Evolutionary conservation across 306 rosid species (phyloP), one percentile per base, ranked within the genome.

Genomic region (Cicer arietinum): DNA sequence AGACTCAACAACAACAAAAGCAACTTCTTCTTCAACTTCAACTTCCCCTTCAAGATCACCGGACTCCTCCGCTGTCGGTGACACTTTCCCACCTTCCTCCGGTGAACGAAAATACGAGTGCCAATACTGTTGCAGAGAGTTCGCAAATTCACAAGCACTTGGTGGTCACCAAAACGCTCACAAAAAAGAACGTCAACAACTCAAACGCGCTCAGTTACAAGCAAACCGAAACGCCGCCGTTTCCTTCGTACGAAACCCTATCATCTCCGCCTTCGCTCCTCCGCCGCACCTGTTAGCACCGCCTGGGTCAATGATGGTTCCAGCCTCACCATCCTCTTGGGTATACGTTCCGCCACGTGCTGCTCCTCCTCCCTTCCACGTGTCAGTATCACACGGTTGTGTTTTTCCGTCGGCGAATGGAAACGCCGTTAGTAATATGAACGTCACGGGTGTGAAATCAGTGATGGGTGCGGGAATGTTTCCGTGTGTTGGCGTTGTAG

Each of bases 161-260:
- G 99, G 99, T 0, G 99, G 99, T 7, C 99, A 94, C 81, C 99
- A 94, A 39, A 94, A 94, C 90, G 99, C 99, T 1, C 99, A 94
- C 89, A 92, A 92, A 85, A 94, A 94, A 74, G 99, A 94, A 85
- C 81, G 99, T 45, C 97, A 94, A 48, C 97, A 92, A 58, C 90
- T 92, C 40, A 94, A 94, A 64, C 88, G 97, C 0, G 98, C 98
- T 1, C 99, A 94, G 78, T 80, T 94, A 10, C 99, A 90, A 11
- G 97, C 99, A 43, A 77, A 84, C 4, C 57, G 97, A 17, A 90
- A 86, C 92, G 93, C 96, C 14, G 93, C 96, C 82, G 96, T 86
- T n/a, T 87, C 97, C 0, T 90, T 89, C 77, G 86, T 87, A 4
- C 66, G 97, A 0, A 94, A 94, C 77, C 99, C 99, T 1, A 89